Base-by-base conservation (phyloP, 2,329 filamentous ascomycete species). In the Parascedosporium putredinis region DNA sequence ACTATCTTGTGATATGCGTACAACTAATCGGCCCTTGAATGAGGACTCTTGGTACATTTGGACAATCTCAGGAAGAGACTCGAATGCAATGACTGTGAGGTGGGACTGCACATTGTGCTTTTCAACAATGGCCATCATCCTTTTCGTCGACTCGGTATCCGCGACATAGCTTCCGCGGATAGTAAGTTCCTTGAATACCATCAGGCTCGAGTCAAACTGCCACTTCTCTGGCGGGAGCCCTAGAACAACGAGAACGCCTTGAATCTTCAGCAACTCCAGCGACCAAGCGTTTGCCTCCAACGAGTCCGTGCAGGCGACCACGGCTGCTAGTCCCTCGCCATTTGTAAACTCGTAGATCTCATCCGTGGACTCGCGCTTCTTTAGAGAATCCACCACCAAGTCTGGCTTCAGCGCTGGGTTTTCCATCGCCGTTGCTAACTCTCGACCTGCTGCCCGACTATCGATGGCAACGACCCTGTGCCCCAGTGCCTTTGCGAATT, bases 381-480 rank as follows among this genome's bases (percentile, higher is more conserved):
- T 51, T 1, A n/a, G n/a, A n/a, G 62, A 63, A 49, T 63, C 57
- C 1, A 64, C 50, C 3, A 64, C 53, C 1, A 64, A 50, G 31
- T 59, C 56, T 7, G 63, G 61, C 18, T n/a, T 45, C 9, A 64
- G 52, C 1, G 50, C 40, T 3, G 49, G 16, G 20, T 53, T 56
- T 1, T 50, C 40, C 5, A 64, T 56, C n/a, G 63, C 56, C 1
- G 34, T 52, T 2, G 64, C 61, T 0, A 66, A 55, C 16, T 57
- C 49, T 14, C 58, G 55, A 0, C 59, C 64, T 8, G 60, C 60
- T 5, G 50, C 50, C 2, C 61, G 56, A 36, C 57, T 67, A 46
- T 70, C 67, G 4, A 66, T 56, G 2, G 64, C 66, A 12, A 67
- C 51, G 1, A 59, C 58, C n/a, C 61, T 59, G 50, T 60, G 65